Percentiles rank a stretch among this genome's conserved stretches.
Conservation (phyloP, 805 yeast genomes). For the Kodamaea neixiangensis region DNA sequence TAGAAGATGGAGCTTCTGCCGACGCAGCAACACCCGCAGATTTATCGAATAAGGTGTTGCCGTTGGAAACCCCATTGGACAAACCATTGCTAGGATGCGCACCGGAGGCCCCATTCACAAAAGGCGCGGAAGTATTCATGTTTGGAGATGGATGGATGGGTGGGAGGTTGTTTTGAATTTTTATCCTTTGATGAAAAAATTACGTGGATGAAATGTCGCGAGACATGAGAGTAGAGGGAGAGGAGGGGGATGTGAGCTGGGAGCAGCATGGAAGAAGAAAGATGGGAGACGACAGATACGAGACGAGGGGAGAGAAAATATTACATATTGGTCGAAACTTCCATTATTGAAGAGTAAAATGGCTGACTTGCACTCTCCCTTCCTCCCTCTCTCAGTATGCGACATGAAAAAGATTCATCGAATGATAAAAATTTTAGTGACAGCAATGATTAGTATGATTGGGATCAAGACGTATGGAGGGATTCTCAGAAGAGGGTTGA, state of each 20-base stretch:
- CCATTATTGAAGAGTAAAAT: no score
- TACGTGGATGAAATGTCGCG: background rate
- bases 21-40: background rate
- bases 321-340: no score
- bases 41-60: constrained; percentile 3
- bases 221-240: background rate
- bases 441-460: constrained; percentile 12
- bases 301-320: no score
- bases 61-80: constrained; percentile 6
- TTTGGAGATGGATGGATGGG: background rate
- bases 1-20: background rate
- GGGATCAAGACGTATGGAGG: constrained; percentile 16
- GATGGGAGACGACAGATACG: no score
- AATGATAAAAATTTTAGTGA: constrained; percentile 5
- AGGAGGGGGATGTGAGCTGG: no score
- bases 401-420: background rate
- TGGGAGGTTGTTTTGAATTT: background rate
- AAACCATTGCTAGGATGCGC: background rate
- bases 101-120: background rate
- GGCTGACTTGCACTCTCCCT: no score
- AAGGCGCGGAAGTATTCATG: background rate
- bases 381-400: no score
- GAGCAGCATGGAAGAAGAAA: no score
- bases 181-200: background rate
- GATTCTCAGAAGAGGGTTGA: background rate